Evolutionary conservation across 495 filamentous ascomycete genomes (phyloP).

Genomic region (Ramalina intermedia): DNA sequence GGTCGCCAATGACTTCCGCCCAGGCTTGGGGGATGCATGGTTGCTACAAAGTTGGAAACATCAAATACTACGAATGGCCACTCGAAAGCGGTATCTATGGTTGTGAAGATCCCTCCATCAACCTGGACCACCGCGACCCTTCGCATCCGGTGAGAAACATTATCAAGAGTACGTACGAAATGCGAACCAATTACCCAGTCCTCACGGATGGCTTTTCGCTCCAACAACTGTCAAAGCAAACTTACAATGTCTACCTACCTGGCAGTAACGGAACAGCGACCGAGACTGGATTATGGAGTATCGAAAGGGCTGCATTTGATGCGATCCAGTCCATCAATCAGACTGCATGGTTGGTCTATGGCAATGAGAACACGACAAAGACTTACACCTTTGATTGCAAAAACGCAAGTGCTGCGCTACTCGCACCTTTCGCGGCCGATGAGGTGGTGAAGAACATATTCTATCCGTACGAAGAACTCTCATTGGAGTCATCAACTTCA

Average conservation of each 20-base stretch:
- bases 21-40: slow-evolving; percentile 58
- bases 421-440: slow-evolving; percentile 42
- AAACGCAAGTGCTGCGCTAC: slow-evolving; percentile 29
- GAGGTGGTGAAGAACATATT: slow-evolving; percentile 54
- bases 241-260: slow-evolving; percentile 32
- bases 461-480: slow-evolving; percentile 45
- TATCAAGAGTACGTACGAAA: slow-evolving; percentile 50
- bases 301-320: slow-evolving; percentile 35
- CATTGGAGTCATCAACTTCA: slow-evolving; percentile 26
- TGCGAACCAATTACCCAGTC: slow-evolving; percentile 43
- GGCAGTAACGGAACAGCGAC: slow-evolving; percentile 41
- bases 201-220: slow-evolving; percentile 52
- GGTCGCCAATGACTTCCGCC: slow-evolving; percentile 50
- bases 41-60: slow-evolving; percentile 43
- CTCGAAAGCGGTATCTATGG: slow-evolving; percentile 39
- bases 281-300: slow-evolving; percentile 55
- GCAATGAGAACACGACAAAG: slow-evolving; percentile 43
- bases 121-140: slow-evolving; percentile 56
- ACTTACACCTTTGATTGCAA: slow-evolving; percentile 48
- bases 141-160: slow-evolving; percentile 52
- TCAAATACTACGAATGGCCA: slow-evolving; percentile 46
- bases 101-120: slow-evolving; percentile 43
- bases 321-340: slow-evolving; percentile 39
- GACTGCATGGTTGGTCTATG: slow-evolving; percentile 52
- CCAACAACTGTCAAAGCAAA: slow-evolving; percentile 46